Conservation (phyloP, 768 basidiomycete species). For the Pisolithus marmoratus region DNA sequence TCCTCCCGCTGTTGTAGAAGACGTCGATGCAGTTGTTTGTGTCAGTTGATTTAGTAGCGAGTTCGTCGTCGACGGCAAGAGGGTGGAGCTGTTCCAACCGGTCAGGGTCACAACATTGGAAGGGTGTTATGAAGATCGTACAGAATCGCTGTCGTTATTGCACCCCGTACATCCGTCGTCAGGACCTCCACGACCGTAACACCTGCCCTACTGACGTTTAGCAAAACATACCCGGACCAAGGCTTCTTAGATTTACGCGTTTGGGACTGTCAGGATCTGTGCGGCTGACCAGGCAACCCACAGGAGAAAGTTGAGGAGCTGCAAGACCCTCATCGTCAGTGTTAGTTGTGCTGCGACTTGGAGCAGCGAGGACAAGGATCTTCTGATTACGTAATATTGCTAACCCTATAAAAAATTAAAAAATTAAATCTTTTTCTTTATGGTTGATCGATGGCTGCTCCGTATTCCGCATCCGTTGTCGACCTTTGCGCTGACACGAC, state of each 20-base stretch:
- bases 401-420: conserved; percentile 1
- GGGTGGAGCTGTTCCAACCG: not conserved
- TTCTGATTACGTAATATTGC: not conserved
- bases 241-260: conserved; percentile 36
- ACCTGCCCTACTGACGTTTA: conserved; percentile 36
- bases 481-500: conserved; percentile 12
- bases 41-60: conserved; percentile 12
- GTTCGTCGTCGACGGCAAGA: conserved; percentile 11
- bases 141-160: conserved; percentile 39
- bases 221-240: not conserved
- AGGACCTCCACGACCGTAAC: conserved; percentile 46
- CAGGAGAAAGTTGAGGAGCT: conserved; percentile 13
- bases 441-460: conserved; percentile 28
- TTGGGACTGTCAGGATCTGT: conserved; percentile 44
- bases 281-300: conserved; percentile 23
- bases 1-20: conserved; percentile 19
- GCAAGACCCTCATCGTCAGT: conserved; percentile 13
- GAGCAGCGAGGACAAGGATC: conserved; percentile 18
- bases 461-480: conserved; percentile 11
- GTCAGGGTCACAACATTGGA: not conserved
- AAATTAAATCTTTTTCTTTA: conserved; percentile 6
- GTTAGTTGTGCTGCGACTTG: conserved; percentile 1
- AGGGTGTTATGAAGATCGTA: conserved; percentile 19
- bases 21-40: conserved; percentile 15
- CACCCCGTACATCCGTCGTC: conserved; percentile 35